Evolutionary conservation across 805 yeast genomes (phyloP), one percentile per base, ranked within the genome.

Genomic region (Hanseniaspora guilliermondii): DNA sequence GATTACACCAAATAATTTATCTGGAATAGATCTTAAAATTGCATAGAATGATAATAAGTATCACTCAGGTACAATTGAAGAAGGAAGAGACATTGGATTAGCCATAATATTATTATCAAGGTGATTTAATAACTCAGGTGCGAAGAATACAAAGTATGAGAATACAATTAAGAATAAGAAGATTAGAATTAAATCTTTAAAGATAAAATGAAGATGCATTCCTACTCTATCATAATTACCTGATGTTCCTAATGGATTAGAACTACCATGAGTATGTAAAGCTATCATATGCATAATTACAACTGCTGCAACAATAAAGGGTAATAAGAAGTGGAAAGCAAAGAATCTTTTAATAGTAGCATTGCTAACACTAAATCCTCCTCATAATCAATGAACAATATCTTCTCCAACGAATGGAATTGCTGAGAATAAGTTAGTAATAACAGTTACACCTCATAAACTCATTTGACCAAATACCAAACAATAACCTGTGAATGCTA

Each of bases 401-500:
- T 47, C 52, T 47, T 47, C 52, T 19, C 52, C 52, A 9, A 47
- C 52, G 24, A 47, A 47, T 25, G 52, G 52, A 19, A 47, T 47
- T 21, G 52, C 52, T 47, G 52, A 47, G 52, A 47, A 47, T 47
- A 47, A 47, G 44, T 47, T 47, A 35, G 52, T 47, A 47, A 47
- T 47, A 4, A 47, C 52, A 17, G 52, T 47, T 4, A 47, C 52
- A 17, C 52, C 52, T 47, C 52, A 47, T 47, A 47, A 47, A 22
- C 42, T 36, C 45, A 47, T 47, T 38, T 47, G 52, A 8, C 52
- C 52, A 36, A 37, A 47, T 38, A 47, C 52, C 38, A 47, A 47
- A 47, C 52, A 47, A 32, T 56, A 56, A 33, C 58, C 58, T 41
- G 56, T 53, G 41, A 56, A 56, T 16, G 56, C 58, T 44, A 56